Base-by-base conservation (phyloP, 768 basidiomycete species). In the Plicaturopsis crispa region DNA sequence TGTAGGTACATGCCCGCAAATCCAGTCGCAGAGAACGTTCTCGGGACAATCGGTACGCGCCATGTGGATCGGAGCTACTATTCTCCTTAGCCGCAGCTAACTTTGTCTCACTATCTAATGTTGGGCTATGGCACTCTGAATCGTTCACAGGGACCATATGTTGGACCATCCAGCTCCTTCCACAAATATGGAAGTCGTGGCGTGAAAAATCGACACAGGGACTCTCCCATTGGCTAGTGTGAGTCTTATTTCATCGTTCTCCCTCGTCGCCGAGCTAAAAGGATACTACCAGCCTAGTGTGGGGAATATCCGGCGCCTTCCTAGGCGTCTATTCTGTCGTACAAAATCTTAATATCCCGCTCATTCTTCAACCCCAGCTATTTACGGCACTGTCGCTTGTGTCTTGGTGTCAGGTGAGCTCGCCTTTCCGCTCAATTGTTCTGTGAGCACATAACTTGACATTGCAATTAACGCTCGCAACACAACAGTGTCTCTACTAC, bases 121-220 rank as follows among this genome's bases (percentile, higher is more conserved):
- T 16, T 13, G 10, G n/a, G 18, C 4, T 33, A 34, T 36, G 33
- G 8, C 6, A 37, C 39, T 24, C 14, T 31, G 17, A 26, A 2
- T 34, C 22, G n/a, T 16, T 13, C 28, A 18, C 38, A 80, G 81
- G 81, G 2, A 73, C 80, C 0, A 54, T 82, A 8, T 75, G 72
- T 43, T 84, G 82, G 83, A 74, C 73, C 4, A 62, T 68, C 11
- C 82, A 83, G 47, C 52, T 86, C 11, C 53, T 85, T 22, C 84
- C 84, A 5, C 83, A 86, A 46, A 66, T 84, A 17, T 73, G 76
- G 73, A 86, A 89, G 56, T 82, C 72, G 45, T 81, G 73, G 62
- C 66, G 73, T 24, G 62, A 65, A 14, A 81, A 86, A 49, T 75
- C 73, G 17, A 84, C 80, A 0, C 65, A 73, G 19, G 86, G 87